Evolutionary conservation across 2,329 filamentous ascomycete species (phyloP).

Genomic region (Aspergillus sp.): DNA sequence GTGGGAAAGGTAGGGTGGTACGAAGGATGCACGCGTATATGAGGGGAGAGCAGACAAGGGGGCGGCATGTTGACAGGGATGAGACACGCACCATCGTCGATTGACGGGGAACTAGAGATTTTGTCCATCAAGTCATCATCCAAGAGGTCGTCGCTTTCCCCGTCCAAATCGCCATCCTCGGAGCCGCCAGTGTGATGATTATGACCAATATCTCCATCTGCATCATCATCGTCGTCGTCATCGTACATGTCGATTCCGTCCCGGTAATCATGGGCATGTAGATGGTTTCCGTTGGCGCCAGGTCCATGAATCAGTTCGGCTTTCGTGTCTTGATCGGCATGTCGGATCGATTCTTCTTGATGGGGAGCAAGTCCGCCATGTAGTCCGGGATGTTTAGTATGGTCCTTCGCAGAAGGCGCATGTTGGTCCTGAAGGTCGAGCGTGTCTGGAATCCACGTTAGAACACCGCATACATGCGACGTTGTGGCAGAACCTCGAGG

Average conservation of each 20-base stretch:
- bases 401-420: conserved; percentile 80
- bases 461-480: background rate
- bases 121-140: conserved; percentile 98
- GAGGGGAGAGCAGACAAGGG: background rate
- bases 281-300: conserved; percentile 56
- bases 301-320: conserved; percentile 68
- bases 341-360: conserved; percentile 79
- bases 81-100: conserved; percentile 76
- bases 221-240: conserved; percentile 34
- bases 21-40: background rate
- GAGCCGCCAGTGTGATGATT: conserved; percentile 23
- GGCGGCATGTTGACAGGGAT: background rate
- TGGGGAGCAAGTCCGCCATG: conserved; percentile 67
- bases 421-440: conserved; percentile 88
- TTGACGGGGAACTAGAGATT: conserved; percentile 97
- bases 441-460: conserved; percentile 62
- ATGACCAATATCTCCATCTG: conserved; percentile 3
- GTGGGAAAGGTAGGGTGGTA: background rate
- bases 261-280: conserved; percentile 31
- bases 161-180: conserved; percentile 56
- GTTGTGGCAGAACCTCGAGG: background rate
- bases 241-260: conserved; percentile 31
- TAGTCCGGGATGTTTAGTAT: conserved; percentile 57
- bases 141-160: conserved; percentile 65
- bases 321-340: conserved; percentile 72